A percentile compares a stretch with the other conserved stretches of the same genome.
Evolutionary conservation across 192 early-diverging fungal genomes (phyloP).

Genomic region (Bifiguratus adelaidae): DNA sequence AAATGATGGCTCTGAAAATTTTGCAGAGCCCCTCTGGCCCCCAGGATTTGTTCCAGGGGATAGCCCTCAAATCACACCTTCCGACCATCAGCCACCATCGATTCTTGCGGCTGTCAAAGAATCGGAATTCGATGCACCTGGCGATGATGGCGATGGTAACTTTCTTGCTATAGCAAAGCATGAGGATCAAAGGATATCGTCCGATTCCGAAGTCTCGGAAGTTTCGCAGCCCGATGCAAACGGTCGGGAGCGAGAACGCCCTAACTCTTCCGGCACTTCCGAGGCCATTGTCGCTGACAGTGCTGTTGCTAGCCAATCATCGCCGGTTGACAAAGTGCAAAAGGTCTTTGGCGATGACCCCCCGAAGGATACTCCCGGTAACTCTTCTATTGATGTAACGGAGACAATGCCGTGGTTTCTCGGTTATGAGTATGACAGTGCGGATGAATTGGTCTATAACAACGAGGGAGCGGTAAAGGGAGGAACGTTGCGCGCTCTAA

Average conservation of each 20-base stretch:
- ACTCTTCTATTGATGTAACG: too few species aligned
- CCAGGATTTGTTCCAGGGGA: too few species aligned
- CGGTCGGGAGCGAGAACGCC: background rate
- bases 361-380: slow-evolving; percentile 6
- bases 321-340: slow-evolving; percentile 26
- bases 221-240: background rate
- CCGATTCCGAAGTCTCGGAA: slow-evolving; percentile 6
- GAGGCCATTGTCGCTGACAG: background rate
- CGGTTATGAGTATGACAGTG: slow-evolving; percentile 58
- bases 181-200: slow-evolving; percentile 4
- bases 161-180: background rate
- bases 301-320: slow-evolving; percentile 1
- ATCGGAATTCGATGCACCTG: too few species aligned
- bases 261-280: background rate
- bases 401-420: slow-evolving; percentile 68
- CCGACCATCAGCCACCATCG: too few species aligned
- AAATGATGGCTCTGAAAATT: too few species aligned
- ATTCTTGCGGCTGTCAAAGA: too few species aligned
- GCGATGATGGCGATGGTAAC: background rate
- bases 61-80: too few species aligned
- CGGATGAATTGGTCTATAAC: slow-evolving; percentile 74
- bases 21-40: too few species aligned
- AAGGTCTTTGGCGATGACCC: slow-evolving; percentile 54
- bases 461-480: slow-evolving; percentile 85
- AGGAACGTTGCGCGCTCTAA: slow-evolving; percentile 74